Conservation (phyloP, 768 basidiomycete species). For the Asterophora lycoperdoides region DNA sequence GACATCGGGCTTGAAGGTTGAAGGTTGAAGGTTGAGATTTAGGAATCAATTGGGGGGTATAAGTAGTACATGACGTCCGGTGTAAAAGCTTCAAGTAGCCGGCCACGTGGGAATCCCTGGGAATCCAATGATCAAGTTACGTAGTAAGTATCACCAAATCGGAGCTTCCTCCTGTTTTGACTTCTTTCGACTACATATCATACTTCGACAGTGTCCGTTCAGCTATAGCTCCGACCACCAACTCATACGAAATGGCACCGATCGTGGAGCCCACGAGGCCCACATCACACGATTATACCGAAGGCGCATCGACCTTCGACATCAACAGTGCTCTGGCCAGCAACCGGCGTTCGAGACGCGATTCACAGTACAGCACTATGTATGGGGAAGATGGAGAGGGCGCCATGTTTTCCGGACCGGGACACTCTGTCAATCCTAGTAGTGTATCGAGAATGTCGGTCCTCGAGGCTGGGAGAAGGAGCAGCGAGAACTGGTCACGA, state of each 20-base stretch:
- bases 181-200: neutral
- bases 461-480: conserved; percentile 48
- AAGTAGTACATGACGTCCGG: too few relatives aligned
- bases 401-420: conserved; percentile 75
- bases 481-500: conserved; percentile 51
- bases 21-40: neutral
- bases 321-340: conserved; percentile 59
- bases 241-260: conserved; percentile 39
- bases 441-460: conserved; percentile 79
- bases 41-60: neutral
- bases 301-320: conserved; percentile 76
- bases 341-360: conserved; percentile 50
- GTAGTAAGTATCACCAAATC: too few relatives aligned
- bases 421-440: conserved; percentile 67
- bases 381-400: conserved; percentile 60
- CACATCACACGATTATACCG: conserved; percentile 66
- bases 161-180: neutral
- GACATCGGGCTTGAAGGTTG: conserved; percentile 23
- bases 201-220: neutral
- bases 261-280: conserved; percentile 31
- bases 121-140: neutral
- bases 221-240: conserved; percentile 16
- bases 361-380: conserved; percentile 60
- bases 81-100: too few relatives aligned
- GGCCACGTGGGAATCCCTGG: conserved; percentile 5